Conservation (phyloP, 2,329 filamentous ascomycete genomes). For the Didymella glomerata region DNA sequence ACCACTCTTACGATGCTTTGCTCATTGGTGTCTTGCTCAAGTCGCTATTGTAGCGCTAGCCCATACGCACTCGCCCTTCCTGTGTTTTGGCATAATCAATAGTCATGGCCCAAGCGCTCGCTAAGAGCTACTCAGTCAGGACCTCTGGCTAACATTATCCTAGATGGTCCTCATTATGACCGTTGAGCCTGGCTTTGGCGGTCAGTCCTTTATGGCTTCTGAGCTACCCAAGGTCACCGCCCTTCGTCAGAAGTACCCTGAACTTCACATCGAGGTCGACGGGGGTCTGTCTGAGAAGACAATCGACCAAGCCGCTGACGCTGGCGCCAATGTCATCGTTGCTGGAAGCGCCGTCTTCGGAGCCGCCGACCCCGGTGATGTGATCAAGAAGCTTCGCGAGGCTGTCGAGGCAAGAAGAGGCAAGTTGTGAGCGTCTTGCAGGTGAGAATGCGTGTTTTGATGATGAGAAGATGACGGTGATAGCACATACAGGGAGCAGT, state of each 20-base stretch:
- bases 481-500: not conserved
- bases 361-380: constrained; percentile 84
- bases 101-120: constrained; percentile 1
- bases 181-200: constrained; percentile 95
- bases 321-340: constrained; percentile 97
- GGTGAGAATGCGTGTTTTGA: constrained; percentile 8
- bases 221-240: constrained; percentile 93
- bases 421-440: constrained; percentile 35
- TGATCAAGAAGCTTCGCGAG: constrained; percentile 81
- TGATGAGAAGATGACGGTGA: constrained; percentile 8
- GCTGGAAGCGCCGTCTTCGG: constrained; percentile 96
- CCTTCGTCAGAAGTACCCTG: constrained; percentile 82
- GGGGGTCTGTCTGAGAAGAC: constrained; percentile 88
- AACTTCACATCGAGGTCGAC: constrained; percentile 97
- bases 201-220: constrained; percentile 97
- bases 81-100: constrained; percentile 17
- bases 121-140: not conserved
- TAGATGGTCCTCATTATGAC: constrained; percentile 99
- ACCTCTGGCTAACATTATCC: constrained; percentile 18
- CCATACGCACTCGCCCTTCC: constrained; percentile 25
- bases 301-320: constrained; percentile 92
- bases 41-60: constrained; percentile 8
- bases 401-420: constrained; percentile 72
- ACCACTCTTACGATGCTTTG: not conserved
- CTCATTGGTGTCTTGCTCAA: constrained; percentile 23